Percentiles rank a stretch among this genome's conserved stretches.
These are phyloP conservation scores for Microcyclospora tardicrescens DNA, from an alignment of 2,329 filamentous ascomycete species.

Conservation along the genomic window DNA sequence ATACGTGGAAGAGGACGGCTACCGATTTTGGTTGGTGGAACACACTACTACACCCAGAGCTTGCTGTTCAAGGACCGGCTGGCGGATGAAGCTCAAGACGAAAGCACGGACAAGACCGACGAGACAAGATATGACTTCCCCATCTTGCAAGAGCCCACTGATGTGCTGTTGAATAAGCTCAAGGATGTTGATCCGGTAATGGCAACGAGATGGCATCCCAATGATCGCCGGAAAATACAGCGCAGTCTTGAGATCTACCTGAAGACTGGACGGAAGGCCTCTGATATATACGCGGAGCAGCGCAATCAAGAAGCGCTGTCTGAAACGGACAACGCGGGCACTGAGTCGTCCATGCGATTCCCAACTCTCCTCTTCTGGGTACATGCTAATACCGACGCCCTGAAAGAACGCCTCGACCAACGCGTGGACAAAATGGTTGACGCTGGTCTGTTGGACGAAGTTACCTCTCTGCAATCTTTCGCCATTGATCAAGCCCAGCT, in stretches of 20 bases:
- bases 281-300: constrained; percentile 78
- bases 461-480: constrained; percentile 39
- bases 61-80: constrained; percentile 68
- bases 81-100: constrained; percentile 27
- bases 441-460: constrained; percentile 50
- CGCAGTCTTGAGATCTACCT: constrained; percentile 85
- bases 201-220: constrained; percentile 87
- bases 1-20: constrained; percentile 67
- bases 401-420: constrained; percentile 58
- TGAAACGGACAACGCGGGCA: neutral
- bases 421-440: constrained; percentile 78
- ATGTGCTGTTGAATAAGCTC: constrained; percentile 59
- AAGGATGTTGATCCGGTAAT: constrained; percentile 75
- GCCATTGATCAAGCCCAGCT: constrained; percentile 26
- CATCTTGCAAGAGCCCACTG: constrained; percentile 58
- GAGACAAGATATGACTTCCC: constrained; percentile 39
- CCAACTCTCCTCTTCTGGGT: constrained; percentile 73
- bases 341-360: constrained; percentile 32
- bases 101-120: constrained; percentile 23
- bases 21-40: constrained; percentile 85
- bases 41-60: constrained; percentile 87
- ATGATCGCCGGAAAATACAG: constrained; percentile 77
- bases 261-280: constrained; percentile 66
- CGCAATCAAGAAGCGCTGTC: constrained; percentile 5
- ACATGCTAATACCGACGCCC: constrained; percentile 54